phyloP scores from a whole-genome alignment of 805 yeast species.

The Candida ortonii region DNA sequence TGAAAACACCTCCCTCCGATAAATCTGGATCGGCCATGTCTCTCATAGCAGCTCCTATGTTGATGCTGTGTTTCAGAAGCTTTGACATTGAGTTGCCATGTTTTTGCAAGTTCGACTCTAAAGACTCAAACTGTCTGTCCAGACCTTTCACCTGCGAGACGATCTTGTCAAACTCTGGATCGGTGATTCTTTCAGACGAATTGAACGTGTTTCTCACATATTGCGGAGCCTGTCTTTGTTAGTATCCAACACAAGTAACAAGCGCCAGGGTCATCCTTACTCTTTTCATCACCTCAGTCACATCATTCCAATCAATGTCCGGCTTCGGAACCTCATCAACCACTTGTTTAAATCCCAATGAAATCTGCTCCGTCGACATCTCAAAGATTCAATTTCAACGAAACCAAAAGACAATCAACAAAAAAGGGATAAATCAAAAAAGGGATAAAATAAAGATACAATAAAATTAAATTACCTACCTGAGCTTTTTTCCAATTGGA shows the following conservation, averaged over 20 bases:
- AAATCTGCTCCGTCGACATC: constrained; percentile 1
- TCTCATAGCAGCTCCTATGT: constrained; percentile 9
- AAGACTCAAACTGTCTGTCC: constrained; percentile 15
- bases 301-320: constrained; percentile 29
- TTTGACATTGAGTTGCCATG: constrained; percentile 15
- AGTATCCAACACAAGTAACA: too few relatives aligned
- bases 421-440: not conserved
- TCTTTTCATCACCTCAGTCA: constrained; percentile 24
- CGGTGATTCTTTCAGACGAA: constrained; percentile 33
- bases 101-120: constrained; percentile 14
- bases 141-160: constrained; percentile 17
- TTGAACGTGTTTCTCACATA: constrained; percentile 31
- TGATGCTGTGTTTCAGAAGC: constrained; percentile 15
- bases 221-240: constrained; percentile 30
- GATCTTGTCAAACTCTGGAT: constrained; percentile 36
- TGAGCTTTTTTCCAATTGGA: too few relatives aligned
- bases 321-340: constrained; percentile 20
- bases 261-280: constrained; percentile 18
- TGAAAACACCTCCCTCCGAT: constrained; percentile 9
- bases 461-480: too few relatives aligned
- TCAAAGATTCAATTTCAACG: not conserved
- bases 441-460: too few relatives aligned
- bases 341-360: constrained; percentile 7
- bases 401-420: too few relatives aligned
- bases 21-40: constrained; percentile 14